phyloP scores from a whole-genome alignment of 1,284 basidiomycete genomes.

The Malassezia globosa region DNA sequence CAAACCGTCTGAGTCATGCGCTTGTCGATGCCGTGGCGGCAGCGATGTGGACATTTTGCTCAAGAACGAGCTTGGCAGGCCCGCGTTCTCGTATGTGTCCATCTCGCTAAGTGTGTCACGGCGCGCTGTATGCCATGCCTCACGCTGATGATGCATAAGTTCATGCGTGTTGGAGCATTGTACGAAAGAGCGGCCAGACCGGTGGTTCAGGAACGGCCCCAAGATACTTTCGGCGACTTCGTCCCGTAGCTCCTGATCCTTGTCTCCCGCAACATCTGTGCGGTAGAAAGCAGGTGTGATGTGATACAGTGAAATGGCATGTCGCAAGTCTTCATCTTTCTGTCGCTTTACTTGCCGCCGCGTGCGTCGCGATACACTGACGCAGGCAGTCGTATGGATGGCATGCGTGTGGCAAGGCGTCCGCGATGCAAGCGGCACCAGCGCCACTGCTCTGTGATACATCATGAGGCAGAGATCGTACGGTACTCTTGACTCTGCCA shows the following conservation, averaged over 20 bases:
- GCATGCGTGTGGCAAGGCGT: neutral
- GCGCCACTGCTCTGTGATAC: neutral
- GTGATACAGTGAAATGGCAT: slow-evolving; percentile 43
- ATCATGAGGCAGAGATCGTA: neutral
- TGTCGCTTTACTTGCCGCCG: slow-evolving; percentile 9
- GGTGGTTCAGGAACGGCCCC: slow-evolving; percentile 11
- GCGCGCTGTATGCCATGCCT: neutral
- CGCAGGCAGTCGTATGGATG: neutral
- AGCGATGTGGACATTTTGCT: neutral
- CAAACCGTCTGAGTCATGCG: neutral
- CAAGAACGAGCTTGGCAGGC: slow-evolving; percentile 4
- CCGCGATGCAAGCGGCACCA: neutral
- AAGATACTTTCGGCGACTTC: slow-evolving; percentile 12
- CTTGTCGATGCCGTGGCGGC: neutral
- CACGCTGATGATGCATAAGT: slow-evolving; percentile 2
- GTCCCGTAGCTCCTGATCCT: slow-evolving; percentile 2
- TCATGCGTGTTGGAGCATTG: slow-evolving; percentile 13
- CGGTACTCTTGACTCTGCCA: no score
- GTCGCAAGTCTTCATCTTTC: slow-evolving; percentile 30
- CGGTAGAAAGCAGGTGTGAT: slow-evolving; percentile 37
- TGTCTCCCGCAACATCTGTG: neutral
- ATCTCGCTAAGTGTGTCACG: slow-evolving; percentile 15
- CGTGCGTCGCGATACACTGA: slow-evolving; percentile 2
- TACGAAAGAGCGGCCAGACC: slow-evolving; percentile 13
- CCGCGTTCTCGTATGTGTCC: slow-evolving; percentile 14